Percentiles rank a stretch among this genome's conserved stretches.
Conservation (phyloP, 2,329 filamentous ascomycete species). For the Clonostachys rosea region DNA sequence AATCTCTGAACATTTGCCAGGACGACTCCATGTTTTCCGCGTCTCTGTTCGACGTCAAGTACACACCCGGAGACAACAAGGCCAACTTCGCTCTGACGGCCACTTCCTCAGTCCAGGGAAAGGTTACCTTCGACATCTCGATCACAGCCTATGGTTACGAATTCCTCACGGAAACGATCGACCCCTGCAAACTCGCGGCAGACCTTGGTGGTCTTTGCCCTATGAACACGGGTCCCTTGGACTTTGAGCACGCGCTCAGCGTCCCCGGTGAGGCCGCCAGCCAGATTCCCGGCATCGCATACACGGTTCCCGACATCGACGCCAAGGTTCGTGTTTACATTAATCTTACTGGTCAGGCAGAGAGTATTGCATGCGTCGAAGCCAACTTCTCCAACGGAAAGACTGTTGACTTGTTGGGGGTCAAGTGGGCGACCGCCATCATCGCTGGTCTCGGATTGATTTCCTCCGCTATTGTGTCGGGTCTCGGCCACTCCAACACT, state of each 20-base stretch:
- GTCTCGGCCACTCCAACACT: constrained; percentile 87
- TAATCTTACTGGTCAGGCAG: constrained; percentile 58
- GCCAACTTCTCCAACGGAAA: constrained; percentile 86
- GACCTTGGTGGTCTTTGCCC: constrained; percentile 75
- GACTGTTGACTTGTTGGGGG: constrained; percentile 82
- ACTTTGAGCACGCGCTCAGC: constrained; percentile 65
- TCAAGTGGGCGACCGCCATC: constrained; percentile 85
- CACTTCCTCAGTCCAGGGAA: constrained; percentile 76
- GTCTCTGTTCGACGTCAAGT: constrained; percentile 80
- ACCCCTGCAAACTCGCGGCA: constrained; percentile 64
- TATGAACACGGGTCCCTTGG: constrained; percentile 81
- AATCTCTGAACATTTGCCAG: constrained; percentile 81
- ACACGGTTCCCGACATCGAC: constrained; percentile 86
- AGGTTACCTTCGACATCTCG: constrained; percentile 71
- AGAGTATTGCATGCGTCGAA: constrained; percentile 79
- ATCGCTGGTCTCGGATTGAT: constrained; percentile 81
- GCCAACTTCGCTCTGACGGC: constrained; percentile 73
- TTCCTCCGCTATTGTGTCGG: constrained; percentile 83
- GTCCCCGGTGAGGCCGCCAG: constrained; percentile 52
- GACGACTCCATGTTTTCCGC: constrained; percentile 81
- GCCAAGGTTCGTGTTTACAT: constrained; percentile 79
- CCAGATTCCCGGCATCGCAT: constrained; percentile 77
- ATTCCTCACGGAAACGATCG: constrained; percentile 60
- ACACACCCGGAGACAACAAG: constrained; percentile 70
- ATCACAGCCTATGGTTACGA: constrained; percentile 81